phyloP scores from a whole-genome alignment of 768 basidiomycete species.

The Multifurca ochricompacta region DNA sequence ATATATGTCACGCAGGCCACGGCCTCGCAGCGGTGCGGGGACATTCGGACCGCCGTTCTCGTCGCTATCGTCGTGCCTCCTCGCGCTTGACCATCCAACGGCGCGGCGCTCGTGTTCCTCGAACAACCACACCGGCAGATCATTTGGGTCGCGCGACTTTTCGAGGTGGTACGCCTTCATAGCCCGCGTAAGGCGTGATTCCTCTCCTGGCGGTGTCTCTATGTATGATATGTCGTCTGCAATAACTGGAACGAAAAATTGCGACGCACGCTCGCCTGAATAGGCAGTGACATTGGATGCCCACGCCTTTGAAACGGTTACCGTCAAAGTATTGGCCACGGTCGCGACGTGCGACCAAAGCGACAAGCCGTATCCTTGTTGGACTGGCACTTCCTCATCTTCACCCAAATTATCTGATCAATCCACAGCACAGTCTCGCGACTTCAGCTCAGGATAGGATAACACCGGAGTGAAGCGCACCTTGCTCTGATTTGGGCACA shows the following conservation, averaged over 20 bases:
- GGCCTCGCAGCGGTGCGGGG: slow-evolving; percentile 19
- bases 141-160: slow-evolving; percentile 47
- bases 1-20: slow-evolving; percentile 34
- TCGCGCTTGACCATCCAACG: slow-evolving; percentile 20
- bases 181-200: slow-evolving; percentile 52
- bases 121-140: slow-evolving; percentile 63
- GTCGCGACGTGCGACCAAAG: slow-evolving; percentile 53
- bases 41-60: slow-evolving; percentile 12
- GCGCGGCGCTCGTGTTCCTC: slow-evolving; percentile 45
- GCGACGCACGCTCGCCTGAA: slow-evolving; percentile 19
- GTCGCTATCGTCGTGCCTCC: slow-evolving; percentile 10
- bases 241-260: background rate
- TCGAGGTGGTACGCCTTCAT: slow-evolving; percentile 63
- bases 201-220: slow-evolving; percentile 48
- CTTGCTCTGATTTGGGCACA: background rate
- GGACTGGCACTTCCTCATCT: slow-evolving; percentile 6
- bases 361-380: slow-evolving; percentile 34
- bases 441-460: background rate
- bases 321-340: slow-evolving; percentile 44
- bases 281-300: slow-evolving; percentile 21
- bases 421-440: slow-evolving; percentile 13
- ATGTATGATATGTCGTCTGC: background rate
- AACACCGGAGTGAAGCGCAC: background rate
- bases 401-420: slow-evolving; percentile 3
- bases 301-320: slow-evolving; percentile 55